Base-by-base conservation (phyloP, 306 rosid genomes). In the Mimosa pudica region DNA sequence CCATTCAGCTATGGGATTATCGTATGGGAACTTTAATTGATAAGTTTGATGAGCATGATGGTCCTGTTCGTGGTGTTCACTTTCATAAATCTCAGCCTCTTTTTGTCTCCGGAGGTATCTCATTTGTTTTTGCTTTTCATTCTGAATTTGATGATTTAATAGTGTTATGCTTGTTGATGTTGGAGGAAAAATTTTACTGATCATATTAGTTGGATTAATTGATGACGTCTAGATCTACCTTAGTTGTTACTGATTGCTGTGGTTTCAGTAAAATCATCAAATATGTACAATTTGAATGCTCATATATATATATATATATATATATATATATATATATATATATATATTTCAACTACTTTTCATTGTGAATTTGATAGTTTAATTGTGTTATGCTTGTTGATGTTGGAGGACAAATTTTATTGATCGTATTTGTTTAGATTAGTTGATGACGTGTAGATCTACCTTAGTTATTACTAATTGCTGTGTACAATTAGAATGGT, bases 1-100 rank as follows among this genome's bases (percentile, higher is more conserved):
- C 92, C 90, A 86, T 94, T 89, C 98, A 94, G 89, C 90, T 94
- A 83, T 94, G 98, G 98, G 98, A 94, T 63, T 94, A 94, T 67
- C 94, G 98, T 24, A 94, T 94, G 98, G 98, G 98, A 7, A 91
- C 98, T 35, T 88, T 94, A 48, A 94, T 94, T 84, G 98, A 94
- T 76, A 86, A 92, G 74, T 94, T 94, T 70, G 98, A 94, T 8
- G 98, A 92, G 87, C 98, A 94, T 10, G 98, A 94, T 76, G 98
- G 98, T 4, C 98, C 98, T 10, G 98, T 94, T 41, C 90, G 98
- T 33, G 98, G 98, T 36, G 98, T 94, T 57, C 97, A 94, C 83
- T 94, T 94, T 73, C 98, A 94, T 86, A 92, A 88, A 82, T 90
- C 98, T 80, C 98, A 94, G 87, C 98, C 98, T 2, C 85, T 94